Conservation (phyloP, 768 basidiomycete species). For the Hortiboletus campestris region DNA sequence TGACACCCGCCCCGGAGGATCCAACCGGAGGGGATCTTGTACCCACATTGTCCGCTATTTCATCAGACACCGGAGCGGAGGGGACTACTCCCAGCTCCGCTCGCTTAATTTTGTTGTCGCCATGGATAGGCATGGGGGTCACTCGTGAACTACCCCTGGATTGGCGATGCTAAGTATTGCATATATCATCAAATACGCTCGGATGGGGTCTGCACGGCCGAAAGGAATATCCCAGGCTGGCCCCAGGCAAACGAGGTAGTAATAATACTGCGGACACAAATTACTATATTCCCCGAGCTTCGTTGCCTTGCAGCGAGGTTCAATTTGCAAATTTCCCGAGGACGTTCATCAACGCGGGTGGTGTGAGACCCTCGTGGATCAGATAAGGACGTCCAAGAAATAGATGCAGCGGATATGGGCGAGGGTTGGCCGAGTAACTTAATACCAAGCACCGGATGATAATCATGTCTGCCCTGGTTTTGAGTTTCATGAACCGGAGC, state of each 20-base stretch:
- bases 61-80: conserved; percentile 39
- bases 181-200: conserved; percentile 25
- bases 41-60: conserved; percentile 56
- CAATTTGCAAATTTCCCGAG: conserved; percentile 33
- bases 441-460: conserved; percentile 30
- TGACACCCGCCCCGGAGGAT: conserved; percentile 60
- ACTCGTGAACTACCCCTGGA: conserved; percentile 8
- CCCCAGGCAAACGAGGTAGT: conserved; percentile 40
- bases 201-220: conserved; percentile 22
- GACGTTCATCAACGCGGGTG: conserved; percentile 32
- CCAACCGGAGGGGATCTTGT: conserved; percentile 73
- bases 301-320: conserved; percentile 36
- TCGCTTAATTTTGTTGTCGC: conserved; percentile 19
- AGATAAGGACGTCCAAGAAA: conserved; percentile 28
- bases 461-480: conserved; percentile 47
- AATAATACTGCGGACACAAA: conserved; percentile 43
- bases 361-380: conserved; percentile 36
- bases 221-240: conserved; percentile 32
- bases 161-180: conserved; percentile 12
- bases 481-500: conserved; percentile 51
- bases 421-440: conserved; percentile 20
- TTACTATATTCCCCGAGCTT: conserved; percentile 54
- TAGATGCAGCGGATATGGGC: conserved; percentile 34
- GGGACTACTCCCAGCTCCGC: conserved; percentile 9
- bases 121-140: conserved; percentile 14